Evolutionary conservation across 257 asterid species (phyloP).

Genomic region (Salvia splendens): DNA sequence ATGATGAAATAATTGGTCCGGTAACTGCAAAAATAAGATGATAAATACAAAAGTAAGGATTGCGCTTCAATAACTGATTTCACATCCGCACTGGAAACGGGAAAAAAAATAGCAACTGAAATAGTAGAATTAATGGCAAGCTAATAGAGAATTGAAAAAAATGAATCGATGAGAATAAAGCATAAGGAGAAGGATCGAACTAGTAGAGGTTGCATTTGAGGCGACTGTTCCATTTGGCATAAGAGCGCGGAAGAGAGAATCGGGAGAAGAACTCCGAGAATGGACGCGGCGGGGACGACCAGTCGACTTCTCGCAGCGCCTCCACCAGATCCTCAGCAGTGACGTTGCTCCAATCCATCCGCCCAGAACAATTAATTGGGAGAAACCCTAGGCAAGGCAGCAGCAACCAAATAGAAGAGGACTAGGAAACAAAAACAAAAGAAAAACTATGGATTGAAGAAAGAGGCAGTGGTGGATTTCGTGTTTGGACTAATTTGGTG

Average conservation of each 20-base stretch:
- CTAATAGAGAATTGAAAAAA: neutral
- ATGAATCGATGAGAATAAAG: conserved; percentile 20
- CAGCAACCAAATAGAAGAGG: neutral
- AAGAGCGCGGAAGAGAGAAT: conserved; percentile 75
- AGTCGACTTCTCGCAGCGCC: conserved; percentile 90
- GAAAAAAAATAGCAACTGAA: neutral
- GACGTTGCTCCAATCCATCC: conserved; percentile 94
- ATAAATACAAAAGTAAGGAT: conserved; percentile 19
- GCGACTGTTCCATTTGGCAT: conserved; percentile 86
- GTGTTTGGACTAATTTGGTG: conserved; percentile 22
- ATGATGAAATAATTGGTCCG: conserved; percentile 90
- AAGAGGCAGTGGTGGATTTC: conserved; percentile 22
- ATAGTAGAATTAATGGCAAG: neutral
- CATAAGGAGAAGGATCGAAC: conserved; percentile 39
- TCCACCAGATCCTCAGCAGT: conserved; percentile 83
- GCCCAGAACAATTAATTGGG: conserved; percentile 24
- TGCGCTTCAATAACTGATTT: neutral
- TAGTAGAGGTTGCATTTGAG: conserved; percentile 93
- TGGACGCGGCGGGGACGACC: conserved; percentile 93
- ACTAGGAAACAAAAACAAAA: neutral
- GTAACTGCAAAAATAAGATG: conserved; percentile 59
- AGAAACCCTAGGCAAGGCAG: conserved; percentile 40
- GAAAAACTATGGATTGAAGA: conserved; percentile 12
- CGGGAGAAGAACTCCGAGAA: conserved; percentile 75
- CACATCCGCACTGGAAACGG: neutral